Base-by-base conservation (phyloP, 176 grass and related monocot genomes). In the Carex parvula region DNA sequence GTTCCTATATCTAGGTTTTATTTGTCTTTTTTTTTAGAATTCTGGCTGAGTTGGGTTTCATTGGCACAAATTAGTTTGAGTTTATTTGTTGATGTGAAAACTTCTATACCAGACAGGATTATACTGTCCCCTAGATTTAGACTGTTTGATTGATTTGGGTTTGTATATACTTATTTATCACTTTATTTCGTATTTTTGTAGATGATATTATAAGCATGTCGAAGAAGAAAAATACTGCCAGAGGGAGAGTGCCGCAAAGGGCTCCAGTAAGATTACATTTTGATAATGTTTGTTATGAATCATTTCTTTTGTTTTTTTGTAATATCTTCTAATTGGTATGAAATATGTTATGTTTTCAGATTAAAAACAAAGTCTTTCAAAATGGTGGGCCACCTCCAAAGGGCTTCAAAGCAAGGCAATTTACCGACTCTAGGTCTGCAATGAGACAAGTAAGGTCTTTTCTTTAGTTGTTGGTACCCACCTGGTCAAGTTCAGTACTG, bases 151-250 rank as follows among this genome's bases (percentile, higher is more conserved):
- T 22, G 2, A 26, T 48, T 22, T 5, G 3, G 50, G 2, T 48
- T 63, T 83, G 1, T 14, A 15, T 60, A 16, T 55, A 79, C 22
- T 52, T 18, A 64, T 15, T 24, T 33, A 42, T 80, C 12, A 15
- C 20, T 24, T 60, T 53, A 12, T 61, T 84, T 57, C 62, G 3
- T 68, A 1, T 74, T 44, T 59, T 82, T 55, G 8, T 48, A 98
- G 97, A 99, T 79, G 93, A 99, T 76, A 99, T 96, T 73, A 99
- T 99, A 83, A 99, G 94, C 84, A 94, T 96, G 91, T 99, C 97
- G 58, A 99, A 99, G 97, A 99, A 92, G 97, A 99, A 92, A 53
- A 58, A 50, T 74, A 64, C 88, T 81, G 21, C 41, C 24, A 88
- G 81, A 79, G 91, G 79, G 53, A 95, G 89, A 89, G 87, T 85